Evolutionary conservation across 495 filamentous ascomycete genomes (phyloP).

Genomic region (Jackrogersella multiformis): DNA sequence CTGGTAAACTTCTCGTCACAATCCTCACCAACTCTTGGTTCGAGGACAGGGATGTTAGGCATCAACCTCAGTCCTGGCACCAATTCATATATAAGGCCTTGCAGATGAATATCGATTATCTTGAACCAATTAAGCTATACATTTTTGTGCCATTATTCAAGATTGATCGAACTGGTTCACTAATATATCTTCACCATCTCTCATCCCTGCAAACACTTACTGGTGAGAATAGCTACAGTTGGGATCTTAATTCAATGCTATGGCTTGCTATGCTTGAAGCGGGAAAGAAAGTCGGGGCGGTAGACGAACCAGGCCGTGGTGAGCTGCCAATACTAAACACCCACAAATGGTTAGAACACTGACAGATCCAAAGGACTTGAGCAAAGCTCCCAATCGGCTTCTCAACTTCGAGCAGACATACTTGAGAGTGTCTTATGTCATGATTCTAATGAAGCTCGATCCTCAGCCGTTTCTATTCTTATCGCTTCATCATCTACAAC

Average conservation of each 20-base stretch:
- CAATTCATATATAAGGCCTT: constrained; percentile 58
- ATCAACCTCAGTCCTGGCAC: constrained; percentile 56
- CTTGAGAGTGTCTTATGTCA: constrained; percentile 69
- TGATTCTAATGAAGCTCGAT: constrained; percentile 68
- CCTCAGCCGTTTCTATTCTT: constrained; percentile 78
- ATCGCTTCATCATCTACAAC: constrained; percentile 74
- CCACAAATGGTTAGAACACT: not conserved
- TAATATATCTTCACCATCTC: constrained; percentile 62
- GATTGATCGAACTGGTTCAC: constrained; percentile 62
- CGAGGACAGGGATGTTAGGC: constrained; percentile 44
- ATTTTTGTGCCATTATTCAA: constrained; percentile 78
- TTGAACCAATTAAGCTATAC: constrained; percentile 75
- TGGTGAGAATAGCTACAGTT: constrained; percentile 53
- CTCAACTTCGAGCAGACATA: constrained; percentile 31
- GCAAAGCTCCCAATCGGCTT: constrained; percentile 13
- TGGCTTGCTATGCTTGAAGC: constrained; percentile 75
- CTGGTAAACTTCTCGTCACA: constrained; percentile 70
- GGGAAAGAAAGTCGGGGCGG: constrained; percentile 79
- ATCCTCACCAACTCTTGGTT: constrained; percentile 59
- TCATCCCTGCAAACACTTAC: constrained; percentile 50
- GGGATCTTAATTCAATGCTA: constrained; percentile 64
- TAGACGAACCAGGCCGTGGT: constrained; percentile 73
- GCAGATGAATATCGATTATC: constrained; percentile 58
- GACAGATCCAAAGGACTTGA: constrained; percentile 30
- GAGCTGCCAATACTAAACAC: constrained; percentile 43